phyloP scores from a whole-genome alignment of 768 basidiomycete genomes.

The Hydnomerulius pinastri region DNA sequence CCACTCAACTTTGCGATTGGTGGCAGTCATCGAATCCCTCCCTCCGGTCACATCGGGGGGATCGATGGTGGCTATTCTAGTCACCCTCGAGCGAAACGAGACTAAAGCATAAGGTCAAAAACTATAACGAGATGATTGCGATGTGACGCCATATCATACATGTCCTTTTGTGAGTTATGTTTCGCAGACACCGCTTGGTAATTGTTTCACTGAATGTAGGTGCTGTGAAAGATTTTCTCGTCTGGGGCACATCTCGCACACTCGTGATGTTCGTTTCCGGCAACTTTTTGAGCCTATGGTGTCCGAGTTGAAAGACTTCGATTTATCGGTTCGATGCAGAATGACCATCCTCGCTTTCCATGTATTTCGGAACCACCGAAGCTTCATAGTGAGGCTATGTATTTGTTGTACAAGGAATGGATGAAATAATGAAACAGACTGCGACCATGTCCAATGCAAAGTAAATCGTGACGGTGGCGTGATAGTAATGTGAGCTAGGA shows the following conservation, averaged over 20 bases:
- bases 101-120: background rate
- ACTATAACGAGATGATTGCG: background rate
- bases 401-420: background rate
- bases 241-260: background rate
- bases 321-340: background rate
- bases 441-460: constrained; percentile 1
- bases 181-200: background rate
- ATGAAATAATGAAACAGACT: background rate
- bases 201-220: background rate
- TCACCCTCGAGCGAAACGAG: background rate
- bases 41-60: background rate
- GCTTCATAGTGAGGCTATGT: background rate
- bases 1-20: background rate
- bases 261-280: background rate
- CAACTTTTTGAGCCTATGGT: background rate
- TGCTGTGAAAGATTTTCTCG: background rate
- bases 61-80: background rate
- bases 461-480: constrained; percentile 12
- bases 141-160: background rate
- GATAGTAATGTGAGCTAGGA: constrained; percentile 10
- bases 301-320: too few species aligned
- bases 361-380: background rate
- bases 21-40: background rate
- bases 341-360: background rate
- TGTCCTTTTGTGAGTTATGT: background rate